phyloP scores from a whole-genome alignment of 306 rosid genomes.

The Begonia peltatifolia region DNA sequence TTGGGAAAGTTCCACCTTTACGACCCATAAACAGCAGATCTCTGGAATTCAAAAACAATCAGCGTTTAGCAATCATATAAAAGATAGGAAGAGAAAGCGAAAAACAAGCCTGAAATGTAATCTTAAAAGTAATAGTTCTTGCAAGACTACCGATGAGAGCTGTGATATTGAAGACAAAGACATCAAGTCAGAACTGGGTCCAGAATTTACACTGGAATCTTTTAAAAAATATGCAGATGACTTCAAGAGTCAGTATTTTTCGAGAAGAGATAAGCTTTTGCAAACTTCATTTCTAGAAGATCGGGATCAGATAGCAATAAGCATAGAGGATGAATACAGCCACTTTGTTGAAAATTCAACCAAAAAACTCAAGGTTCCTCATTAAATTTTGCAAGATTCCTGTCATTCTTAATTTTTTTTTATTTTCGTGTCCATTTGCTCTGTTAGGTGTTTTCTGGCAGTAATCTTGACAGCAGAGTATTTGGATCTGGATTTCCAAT shows the following conservation, averaged over 20 bases:
- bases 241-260: constrained; percentile 56
- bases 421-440: not conserved
- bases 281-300: constrained; percentile 14
- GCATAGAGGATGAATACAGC: constrained; percentile 68
- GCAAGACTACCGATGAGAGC: constrained; percentile 15
- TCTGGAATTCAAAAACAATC: constrained; percentile 40
- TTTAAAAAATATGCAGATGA: constrained; percentile 67
- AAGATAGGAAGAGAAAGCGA: constrained; percentile 33
- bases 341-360: constrained; percentile 66
- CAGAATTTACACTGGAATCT: constrained; percentile 38
- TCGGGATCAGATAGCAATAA: constrained; percentile 55
- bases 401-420: constrained; percentile 12
- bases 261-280: constrained; percentile 14
- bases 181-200: constrained; percentile 29
- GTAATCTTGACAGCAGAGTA: constrained; percentile 22
- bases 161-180: constrained; percentile 14
- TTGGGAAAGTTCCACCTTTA: constrained; percentile 44
- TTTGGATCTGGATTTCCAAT: constrained; percentile 62
- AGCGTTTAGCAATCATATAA: constrained; percentile 14
- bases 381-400: constrained; percentile 4
- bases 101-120: constrained; percentile 22
- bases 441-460: constrained; percentile 48
- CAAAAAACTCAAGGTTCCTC: constrained; percentile 68
- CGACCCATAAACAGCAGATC: constrained; percentile 45
- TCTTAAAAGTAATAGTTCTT: constrained; percentile 9